A percentile compares a stretch with the other conserved stretches of the same genome.
Conservation (phyloP, 1,284 basidiomycete genomes). For the Ceratobasidium sp. region DNA sequence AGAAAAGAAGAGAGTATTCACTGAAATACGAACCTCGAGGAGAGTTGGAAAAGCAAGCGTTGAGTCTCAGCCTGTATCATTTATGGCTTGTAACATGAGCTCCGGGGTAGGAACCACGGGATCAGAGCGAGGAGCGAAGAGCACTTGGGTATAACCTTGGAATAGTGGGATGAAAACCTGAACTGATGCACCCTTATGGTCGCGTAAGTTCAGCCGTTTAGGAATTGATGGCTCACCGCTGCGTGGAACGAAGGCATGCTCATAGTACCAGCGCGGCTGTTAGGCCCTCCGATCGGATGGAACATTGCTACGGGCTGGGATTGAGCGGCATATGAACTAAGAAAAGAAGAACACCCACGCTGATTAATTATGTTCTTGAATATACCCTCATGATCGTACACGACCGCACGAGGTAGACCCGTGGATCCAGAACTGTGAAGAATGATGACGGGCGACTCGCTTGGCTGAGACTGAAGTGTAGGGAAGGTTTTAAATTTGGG, state of each 20-base stretch:
- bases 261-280: slow-evolving; percentile 1
- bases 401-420: slow-evolving; percentile 11
- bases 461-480: background rate
- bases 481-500: background rate
- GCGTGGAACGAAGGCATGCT: slow-evolving; percentile 31
- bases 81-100: slow-evolving; percentile 29
- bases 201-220: background rate
- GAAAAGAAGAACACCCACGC: background rate
- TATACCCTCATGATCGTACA: slow-evolving; percentile 12
- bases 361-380: slow-evolving; percentile 28
- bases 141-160: slow-evolving; percentile 7
- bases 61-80: background rate
- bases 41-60: slow-evolving; percentile 45
- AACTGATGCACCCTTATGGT: background rate
- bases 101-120: slow-evolving; percentile 45
- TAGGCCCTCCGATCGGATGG: background rate
- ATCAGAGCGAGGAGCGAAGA: slow-evolving; percentile 45
- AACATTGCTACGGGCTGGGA: background rate
- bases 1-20: too few relatives aligned
- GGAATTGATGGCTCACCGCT: background rate
- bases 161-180: slow-evolving; percentile 3
- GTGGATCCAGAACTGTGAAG: slow-evolving; percentile 42
- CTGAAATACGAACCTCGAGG: slow-evolving; percentile 40
- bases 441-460: slow-evolving; percentile 7
- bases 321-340: too few relatives aligned